phyloP scores from a whole-genome alignment of 179 eudicot genomes.

The Actinidia polygama region DNA sequence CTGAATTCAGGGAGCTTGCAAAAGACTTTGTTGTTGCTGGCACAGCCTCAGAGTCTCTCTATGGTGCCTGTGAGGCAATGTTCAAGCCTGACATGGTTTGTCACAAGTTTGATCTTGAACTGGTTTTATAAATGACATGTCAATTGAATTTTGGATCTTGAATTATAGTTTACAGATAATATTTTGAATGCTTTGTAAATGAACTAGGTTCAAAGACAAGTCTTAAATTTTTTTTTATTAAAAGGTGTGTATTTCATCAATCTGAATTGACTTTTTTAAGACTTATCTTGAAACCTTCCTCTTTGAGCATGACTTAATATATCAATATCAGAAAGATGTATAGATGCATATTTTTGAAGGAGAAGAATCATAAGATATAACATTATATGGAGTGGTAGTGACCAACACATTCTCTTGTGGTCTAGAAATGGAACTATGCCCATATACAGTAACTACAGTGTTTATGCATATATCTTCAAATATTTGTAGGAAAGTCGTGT shows the following conservation, averaged over 20 bases:
- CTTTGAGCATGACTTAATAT: background rate
- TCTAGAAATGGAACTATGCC: too few species aligned
- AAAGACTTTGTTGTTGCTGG: constrained; percentile 98
- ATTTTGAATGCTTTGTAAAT: background rate
- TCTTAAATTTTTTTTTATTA: too few species aligned
- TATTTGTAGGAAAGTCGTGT: background rate
- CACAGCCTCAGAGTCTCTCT: constrained; percentile 89
- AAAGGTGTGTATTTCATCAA: too few species aligned
- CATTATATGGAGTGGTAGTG: too few species aligned
- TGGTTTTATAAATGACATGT: background rate
- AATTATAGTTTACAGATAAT: background rate
- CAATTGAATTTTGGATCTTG: background rate
- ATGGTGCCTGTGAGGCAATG: constrained; percentile 98
- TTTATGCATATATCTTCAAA: too few species aligned
- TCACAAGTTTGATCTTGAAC: constrained; percentile 12
- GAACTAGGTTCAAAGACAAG: background rate
- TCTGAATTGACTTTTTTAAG: too few species aligned
- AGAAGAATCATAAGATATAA: background rate
- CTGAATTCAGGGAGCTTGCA: constrained; percentile 82
- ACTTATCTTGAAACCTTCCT: background rate
- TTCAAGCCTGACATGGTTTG: constrained; percentile 96
- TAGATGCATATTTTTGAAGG: background rate
- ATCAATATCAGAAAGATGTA: background rate
- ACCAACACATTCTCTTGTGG: too few species aligned
- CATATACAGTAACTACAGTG: too few species aligned